These are phyloP conservation scores for Dissophora globulifera DNA, from an alignment of 192 early-diverging fungal genomes.

Conservation along the genomic window DNA sequence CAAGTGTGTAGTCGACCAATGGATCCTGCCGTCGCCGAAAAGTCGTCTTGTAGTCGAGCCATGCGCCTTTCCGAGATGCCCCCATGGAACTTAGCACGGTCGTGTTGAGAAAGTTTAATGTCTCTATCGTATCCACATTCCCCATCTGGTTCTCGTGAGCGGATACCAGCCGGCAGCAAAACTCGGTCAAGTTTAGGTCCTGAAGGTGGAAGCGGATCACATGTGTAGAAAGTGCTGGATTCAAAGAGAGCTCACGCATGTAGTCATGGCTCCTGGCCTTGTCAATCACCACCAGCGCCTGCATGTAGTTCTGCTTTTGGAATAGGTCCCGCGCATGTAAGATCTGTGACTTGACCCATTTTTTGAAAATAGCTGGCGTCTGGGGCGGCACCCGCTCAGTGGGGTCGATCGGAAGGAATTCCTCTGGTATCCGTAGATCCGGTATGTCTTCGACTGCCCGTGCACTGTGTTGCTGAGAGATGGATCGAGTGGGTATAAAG, in stretches of 20 bases:
- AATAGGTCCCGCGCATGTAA: slow-evolving; percentile 17
- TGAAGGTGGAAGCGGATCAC: slow-evolving; percentile 19
- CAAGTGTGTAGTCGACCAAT: slow-evolving; percentile 31
- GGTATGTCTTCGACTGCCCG: slow-evolving; percentile 23
- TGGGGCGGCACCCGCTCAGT: slow-evolving; percentile 3
- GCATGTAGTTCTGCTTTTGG: slow-evolving; percentile 36
- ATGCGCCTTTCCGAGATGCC: background rate
- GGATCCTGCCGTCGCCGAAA: slow-evolving; percentile 26
- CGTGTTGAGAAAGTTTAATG: slow-evolving; percentile 20
- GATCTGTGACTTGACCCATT: slow-evolving; percentile 29
- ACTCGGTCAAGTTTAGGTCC: slow-evolving; percentile 36
- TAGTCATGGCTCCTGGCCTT: slow-evolving; percentile 31
- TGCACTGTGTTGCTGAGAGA: slow-evolving; percentile 29
- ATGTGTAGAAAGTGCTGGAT: background rate
- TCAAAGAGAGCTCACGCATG: slow-evolving; percentile 4
- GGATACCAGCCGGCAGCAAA: slow-evolving; percentile 26
- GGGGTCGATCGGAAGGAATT: slow-evolving; percentile 21
- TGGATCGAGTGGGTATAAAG: slow-evolving; percentile 27
- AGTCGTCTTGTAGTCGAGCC: slow-evolving; percentile 10
- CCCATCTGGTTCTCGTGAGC: slow-evolving; percentile 14
- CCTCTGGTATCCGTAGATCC: slow-evolving; percentile 24
- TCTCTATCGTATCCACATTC: slow-evolving; percentile 14
- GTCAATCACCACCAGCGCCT: slow-evolving; percentile 27
- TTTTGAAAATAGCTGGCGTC: slow-evolving; percentile 8
- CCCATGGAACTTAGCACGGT: slow-evolving; percentile 3